Conservation (phyloP, 768 basidiomycete genomes). For the Amanita thiersii region DNA sequence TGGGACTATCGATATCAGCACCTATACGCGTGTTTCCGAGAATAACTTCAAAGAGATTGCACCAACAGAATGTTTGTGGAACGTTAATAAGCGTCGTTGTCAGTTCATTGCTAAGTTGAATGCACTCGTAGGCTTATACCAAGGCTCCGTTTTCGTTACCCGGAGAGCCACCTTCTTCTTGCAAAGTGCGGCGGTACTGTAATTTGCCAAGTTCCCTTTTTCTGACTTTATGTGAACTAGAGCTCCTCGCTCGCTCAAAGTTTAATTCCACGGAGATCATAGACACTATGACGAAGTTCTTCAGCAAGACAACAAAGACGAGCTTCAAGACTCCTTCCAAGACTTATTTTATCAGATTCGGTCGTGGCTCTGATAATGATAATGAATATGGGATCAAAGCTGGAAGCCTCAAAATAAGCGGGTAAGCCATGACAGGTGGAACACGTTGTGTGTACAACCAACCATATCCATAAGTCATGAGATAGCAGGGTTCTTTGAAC, state of each 20-base stretch:
- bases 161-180: slow-evolving; percentile 33
- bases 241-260: slow-evolving; percentile 30
- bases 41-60: no score
- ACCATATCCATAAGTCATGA: background rate
- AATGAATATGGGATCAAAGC: slow-evolving; percentile 28
- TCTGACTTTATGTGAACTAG: slow-evolving; percentile 20
- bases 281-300: slow-evolving; percentile 29
- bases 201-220: background rate
- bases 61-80: no score
- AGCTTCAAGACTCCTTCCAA: slow-evolving; percentile 30
- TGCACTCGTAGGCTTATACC: slow-evolving; percentile 38
- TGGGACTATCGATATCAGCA: slow-evolving; percentile 7
- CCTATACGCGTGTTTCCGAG: no score
- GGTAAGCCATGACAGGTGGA: slow-evolving; percentile 16
- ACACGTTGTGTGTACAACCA: background rate
- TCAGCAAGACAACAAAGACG: slow-evolving; percentile 40
- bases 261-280: slow-evolving; percentile 36
- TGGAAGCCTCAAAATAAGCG: slow-evolving; percentile 36
- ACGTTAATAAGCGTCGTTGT: no score
- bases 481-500: background rate
- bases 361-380: slow-evolving; percentile 35
- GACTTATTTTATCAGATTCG: slow-evolving; percentile 40
- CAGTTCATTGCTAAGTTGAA: no score
- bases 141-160: slow-evolving; percentile 44
- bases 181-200: slow-evolving; percentile 19